These are phyloP conservation scores for Miamiensis avidus DNA, from an alignment of 169 alveolate genomes.

Conservation along the genomic window DNA sequence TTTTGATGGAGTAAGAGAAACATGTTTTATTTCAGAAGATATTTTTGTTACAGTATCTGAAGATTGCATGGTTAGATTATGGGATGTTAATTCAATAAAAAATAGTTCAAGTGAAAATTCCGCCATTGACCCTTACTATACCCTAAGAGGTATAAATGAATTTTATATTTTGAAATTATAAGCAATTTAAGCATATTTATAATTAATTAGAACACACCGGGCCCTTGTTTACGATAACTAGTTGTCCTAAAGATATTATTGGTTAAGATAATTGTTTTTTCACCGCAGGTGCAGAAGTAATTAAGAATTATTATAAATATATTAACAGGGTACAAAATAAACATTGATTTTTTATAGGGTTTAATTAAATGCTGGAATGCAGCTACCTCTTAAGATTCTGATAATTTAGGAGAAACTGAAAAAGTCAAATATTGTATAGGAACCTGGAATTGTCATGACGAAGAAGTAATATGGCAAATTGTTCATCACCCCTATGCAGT, in stretches of 20 bases:
- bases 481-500: slow-evolving; percentile 17
- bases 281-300: slow-evolving; percentile 78
- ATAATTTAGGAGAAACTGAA: slow-evolving; percentile 61
- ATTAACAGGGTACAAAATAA: too few relatives aligned
- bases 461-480: slow-evolving; percentile 18
- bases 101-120: slow-evolving; percentile 21
- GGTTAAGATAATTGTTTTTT: slow-evolving; percentile 47
- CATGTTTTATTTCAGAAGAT: slow-evolving; percentile 48
- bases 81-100: slow-evolving; percentile 57
- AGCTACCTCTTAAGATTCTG: slow-evolving; percentile 44
- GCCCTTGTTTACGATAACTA: slow-evolving; percentile 54
- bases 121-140: slow-evolving; percentile 32
- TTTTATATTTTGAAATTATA: background rate
- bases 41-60: slow-evolving; percentile 70
- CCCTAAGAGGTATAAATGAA: slow-evolving; percentile 2
- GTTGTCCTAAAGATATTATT: slow-evolving; percentile 21
- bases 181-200: slow-evolving; percentile 36
- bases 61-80: slow-evolving; percentile 76
- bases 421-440: slow-evolving; percentile 62
- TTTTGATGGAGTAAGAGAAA: slow-evolving; percentile 74
- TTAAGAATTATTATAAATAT: background rate
- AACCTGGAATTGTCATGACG: slow-evolving; percentile 42
- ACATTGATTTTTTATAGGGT: background rate
- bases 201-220: slow-evolving; percentile 71
- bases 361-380: slow-evolving; percentile 59